phyloP scores from a whole-genome alignment of 257 asterid genomes.

The Ilex aquifolium region DNA sequence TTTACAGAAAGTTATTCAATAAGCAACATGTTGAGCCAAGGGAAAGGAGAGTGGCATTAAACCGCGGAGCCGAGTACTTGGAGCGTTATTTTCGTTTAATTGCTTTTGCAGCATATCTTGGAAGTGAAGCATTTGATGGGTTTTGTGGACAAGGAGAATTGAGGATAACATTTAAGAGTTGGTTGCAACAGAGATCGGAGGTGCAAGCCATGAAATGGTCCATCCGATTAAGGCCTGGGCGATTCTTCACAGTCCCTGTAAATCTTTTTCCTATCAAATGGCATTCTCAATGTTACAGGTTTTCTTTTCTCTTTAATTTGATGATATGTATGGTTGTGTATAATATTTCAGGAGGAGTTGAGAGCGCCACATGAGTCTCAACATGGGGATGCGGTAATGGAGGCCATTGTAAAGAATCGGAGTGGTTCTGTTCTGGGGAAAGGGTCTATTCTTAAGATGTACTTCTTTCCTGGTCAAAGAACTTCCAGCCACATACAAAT shows the following conservation, averaged over 20 bases:
- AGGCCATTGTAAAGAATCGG: constrained; percentile 92
- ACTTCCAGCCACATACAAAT: constrained; percentile 91
- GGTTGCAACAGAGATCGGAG: constrained; percentile 91
- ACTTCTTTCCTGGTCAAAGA: constrained; percentile 96
- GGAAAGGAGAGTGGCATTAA: constrained; percentile 92
- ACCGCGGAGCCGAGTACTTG: constrained; percentile 98
- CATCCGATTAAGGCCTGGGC: constrained; percentile 89
- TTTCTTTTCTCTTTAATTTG: constrained; percentile 24
- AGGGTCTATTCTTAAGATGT: constrained; percentile 96
- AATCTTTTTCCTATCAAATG: constrained; percentile 30
- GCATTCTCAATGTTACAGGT: constrained; percentile 17
- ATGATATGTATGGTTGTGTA: constrained; percentile 14
- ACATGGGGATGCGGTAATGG: constrained; percentile 99
- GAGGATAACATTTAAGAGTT: constrained; percentile 74
- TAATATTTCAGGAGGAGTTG: constrained; percentile 73
- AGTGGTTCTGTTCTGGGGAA: constrained; percentile 95
- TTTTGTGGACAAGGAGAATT: constrained; percentile 79
- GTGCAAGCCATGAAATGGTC: constrained; percentile 99
- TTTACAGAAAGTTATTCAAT: constrained; percentile 79
- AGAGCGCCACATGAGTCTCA: constrained; percentile 96
- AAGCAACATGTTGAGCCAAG: constrained; percentile 94
- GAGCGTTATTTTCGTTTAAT: constrained; percentile 95
- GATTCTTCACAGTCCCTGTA: constrained; percentile 94
- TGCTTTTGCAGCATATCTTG: constrained; percentile 98
- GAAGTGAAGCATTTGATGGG: constrained; percentile 97